Evolutionary conservation across 2,329 filamentous ascomycete species (phyloP).

Genomic region (Fusarium anthophilum): DNA sequence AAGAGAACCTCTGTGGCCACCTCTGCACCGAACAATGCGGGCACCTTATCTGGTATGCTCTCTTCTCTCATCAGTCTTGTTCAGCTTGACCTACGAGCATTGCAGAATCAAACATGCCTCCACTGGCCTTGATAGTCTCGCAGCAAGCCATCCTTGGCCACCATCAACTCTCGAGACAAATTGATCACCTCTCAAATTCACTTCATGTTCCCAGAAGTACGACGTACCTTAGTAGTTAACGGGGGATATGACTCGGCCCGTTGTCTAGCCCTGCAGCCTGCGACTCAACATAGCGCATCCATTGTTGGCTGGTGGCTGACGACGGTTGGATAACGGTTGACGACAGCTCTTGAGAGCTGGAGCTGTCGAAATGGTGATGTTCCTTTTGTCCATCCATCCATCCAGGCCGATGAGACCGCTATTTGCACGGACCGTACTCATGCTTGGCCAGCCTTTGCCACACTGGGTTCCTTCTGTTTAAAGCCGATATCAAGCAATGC

Average conservation of each 20-base stretch:
- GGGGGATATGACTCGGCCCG: conserved; percentile 14
- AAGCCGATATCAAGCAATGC: not conserved
- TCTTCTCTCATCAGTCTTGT: not conserved
- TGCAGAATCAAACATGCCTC: conserved; percentile 2
- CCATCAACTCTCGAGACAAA: not conserved
- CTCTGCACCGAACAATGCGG: not conserved
- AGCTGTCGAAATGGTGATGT: not conserved
- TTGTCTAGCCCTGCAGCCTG: not conserved
- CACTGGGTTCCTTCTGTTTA: not conserved
- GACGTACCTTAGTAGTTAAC: not conserved
- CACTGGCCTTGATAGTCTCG: not conserved
- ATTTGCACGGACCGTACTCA: not conserved
- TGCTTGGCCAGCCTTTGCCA: not conserved
- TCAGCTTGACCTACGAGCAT: conserved; percentile 10
- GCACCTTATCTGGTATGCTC: conserved; percentile 6
- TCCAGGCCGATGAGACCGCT: conserved; percentile 15
- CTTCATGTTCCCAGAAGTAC: not conserved
- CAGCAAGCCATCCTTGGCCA: not conserved
- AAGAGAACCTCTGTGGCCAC: conserved; percentile 23
- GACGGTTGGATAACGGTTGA: not conserved
- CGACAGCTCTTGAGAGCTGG: not conserved
- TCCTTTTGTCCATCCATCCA: not conserved
- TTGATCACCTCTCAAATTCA: conserved; percentile 5
- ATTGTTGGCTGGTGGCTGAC: conserved; percentile 1
- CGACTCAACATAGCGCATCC: not conserved